Percentiles rank a stretch among this genome's conserved stretches.
These are phyloP conservation scores for Saururus chinensis DNA, from an alignment of 164 flowering plant species.

Conservation along the genomic window DNA sequence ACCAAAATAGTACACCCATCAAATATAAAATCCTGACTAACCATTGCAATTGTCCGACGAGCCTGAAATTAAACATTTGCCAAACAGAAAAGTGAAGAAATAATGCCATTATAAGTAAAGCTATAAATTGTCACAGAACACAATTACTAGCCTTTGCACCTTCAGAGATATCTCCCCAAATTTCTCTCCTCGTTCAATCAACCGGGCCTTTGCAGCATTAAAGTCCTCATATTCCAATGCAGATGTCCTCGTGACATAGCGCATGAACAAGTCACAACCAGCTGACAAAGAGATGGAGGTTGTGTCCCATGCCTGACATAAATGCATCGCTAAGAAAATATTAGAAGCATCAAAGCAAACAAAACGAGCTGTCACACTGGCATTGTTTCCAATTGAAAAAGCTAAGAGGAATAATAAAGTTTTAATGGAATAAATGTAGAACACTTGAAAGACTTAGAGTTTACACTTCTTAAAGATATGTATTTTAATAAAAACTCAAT, in stretches of 20 bases:
- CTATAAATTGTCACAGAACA: background rate
- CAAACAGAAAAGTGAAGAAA: too few species aligned
- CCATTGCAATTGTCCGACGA: slow-evolving; percentile 82
- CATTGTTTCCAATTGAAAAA: background rate
- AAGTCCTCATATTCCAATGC: slow-evolving; percentile 94
- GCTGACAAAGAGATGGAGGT: slow-evolving; percentile 96
- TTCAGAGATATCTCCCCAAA: slow-evolving; percentile 91
- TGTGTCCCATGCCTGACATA: slow-evolving; percentile 76
- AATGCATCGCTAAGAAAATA: background rate
- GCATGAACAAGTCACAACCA: slow-evolving; percentile 93
- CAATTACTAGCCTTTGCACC: slow-evolving; percentile 26
- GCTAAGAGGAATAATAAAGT: too few species aligned
- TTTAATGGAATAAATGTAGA: too few species aligned
- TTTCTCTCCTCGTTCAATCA: slow-evolving; percentile 93
- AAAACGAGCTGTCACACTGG: background rate
- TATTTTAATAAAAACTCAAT: too few species aligned
- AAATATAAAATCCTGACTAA: slow-evolving; percentile 90
- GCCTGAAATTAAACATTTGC: slow-evolving; percentile 41
- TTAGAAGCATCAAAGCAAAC: background rate
- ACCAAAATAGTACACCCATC: slow-evolving; percentile 98
- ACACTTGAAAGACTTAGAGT: too few species aligned
- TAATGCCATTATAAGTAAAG: background rate
- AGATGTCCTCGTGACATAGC: slow-evolving; percentile 88
- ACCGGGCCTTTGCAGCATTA: slow-evolving; percentile 80
- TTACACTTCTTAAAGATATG: too few species aligned